Evolutionary conservation across 1,139 yeast species (phyloP).

Genomic region (Pichia sp.): DNA sequence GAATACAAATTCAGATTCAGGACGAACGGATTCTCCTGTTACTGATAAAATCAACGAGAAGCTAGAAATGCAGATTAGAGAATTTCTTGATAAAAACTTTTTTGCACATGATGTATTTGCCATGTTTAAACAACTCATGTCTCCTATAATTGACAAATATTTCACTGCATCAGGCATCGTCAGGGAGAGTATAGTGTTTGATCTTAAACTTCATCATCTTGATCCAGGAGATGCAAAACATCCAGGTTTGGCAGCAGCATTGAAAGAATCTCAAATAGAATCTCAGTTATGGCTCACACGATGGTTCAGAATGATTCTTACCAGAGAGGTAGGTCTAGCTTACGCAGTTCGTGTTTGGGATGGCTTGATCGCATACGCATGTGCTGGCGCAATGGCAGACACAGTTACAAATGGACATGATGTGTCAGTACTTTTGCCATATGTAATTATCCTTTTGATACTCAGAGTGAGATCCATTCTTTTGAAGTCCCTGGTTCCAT

Average conservation of each 20-base stretch:
- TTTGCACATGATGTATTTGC: constrained; percentile 45
- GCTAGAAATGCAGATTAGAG: constrained; percentile 24
- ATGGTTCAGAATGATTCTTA: constrained; percentile 53
- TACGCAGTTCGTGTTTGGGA: constrained; percentile 54
- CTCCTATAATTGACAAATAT: constrained; percentile 39
- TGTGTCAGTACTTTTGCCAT: constrained; percentile 42
- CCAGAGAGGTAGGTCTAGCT: constrained; percentile 55
- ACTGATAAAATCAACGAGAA: constrained; percentile 20
- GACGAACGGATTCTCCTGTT: constrained; percentile 15
- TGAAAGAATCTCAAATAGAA: constrained; percentile 41
- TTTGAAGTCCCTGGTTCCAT: constrained; percentile 8
- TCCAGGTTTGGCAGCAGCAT: constrained; percentile 41
- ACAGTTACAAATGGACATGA: constrained; percentile 19
- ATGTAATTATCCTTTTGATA: constrained; percentile 47
- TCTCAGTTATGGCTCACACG: constrained; percentile 66
- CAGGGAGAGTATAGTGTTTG: constrained; percentile 40
- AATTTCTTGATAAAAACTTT: constrained; percentile 39
- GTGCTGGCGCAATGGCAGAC: constrained; percentile 16
- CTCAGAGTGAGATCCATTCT: constrained; percentile 41
- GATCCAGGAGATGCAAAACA: constrained; percentile 30
- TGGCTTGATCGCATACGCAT: constrained; percentile 42
- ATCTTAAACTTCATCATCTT: constrained; percentile 40
- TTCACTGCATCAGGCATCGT: constrained; percentile 31
- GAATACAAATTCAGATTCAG: constrained; percentile 1
- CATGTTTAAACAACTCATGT: constrained; percentile 42